Conservation (phyloP, 345 rosid species). For the Triadica sebifera region DNA sequence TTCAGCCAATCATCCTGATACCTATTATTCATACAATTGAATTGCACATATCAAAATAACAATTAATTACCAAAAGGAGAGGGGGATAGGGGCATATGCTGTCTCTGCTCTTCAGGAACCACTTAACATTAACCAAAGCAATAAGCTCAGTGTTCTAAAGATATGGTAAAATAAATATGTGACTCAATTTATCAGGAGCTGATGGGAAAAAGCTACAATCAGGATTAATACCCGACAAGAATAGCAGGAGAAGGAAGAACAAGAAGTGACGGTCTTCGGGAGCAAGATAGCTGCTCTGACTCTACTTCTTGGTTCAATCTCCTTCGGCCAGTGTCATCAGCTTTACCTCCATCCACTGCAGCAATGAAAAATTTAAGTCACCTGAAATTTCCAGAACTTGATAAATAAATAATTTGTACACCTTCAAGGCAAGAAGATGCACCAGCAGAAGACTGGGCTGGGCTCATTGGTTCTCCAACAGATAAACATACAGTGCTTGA, state of each 20-base stretch:
- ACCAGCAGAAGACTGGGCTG: conserved; percentile 52
- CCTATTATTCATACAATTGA: conserved; percentile 37
- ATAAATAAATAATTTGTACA: conserved; percentile 20
- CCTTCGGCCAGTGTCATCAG: conserved; percentile 68
- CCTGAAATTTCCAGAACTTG: conserved; percentile 10
- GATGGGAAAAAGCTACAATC: neutral
- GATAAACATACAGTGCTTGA: conserved; percentile 42
- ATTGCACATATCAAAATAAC: neutral
- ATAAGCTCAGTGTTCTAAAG: neutral
- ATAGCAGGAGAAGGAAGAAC: conserved; percentile 90
- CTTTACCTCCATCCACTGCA: conserved; percentile 60
- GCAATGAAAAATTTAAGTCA: conserved; percentile 18
- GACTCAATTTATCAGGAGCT: neutral
- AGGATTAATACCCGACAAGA: conserved; percentile 78
- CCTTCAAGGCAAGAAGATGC: conserved; percentile 59
- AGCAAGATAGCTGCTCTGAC: conserved; percentile 49
- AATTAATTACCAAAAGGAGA: neutral
- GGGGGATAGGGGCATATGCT: no score
- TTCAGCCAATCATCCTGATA: conserved; percentile 99
- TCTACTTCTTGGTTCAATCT: conserved; percentile 69
- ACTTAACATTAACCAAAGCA: neutral
- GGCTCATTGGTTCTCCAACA: conserved; percentile 60
- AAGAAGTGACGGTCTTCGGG: conserved; percentile 65
- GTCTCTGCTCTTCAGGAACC: neutral
- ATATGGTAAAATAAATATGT: neutral